Percentiles rank a stretch among this genome's conserved stretches.
These are phyloP conservation scores for Ceratocystis albifundus DNA, from an alignment of 2,329 filamentous ascomycete species.

Conservation along the genomic window DNA sequence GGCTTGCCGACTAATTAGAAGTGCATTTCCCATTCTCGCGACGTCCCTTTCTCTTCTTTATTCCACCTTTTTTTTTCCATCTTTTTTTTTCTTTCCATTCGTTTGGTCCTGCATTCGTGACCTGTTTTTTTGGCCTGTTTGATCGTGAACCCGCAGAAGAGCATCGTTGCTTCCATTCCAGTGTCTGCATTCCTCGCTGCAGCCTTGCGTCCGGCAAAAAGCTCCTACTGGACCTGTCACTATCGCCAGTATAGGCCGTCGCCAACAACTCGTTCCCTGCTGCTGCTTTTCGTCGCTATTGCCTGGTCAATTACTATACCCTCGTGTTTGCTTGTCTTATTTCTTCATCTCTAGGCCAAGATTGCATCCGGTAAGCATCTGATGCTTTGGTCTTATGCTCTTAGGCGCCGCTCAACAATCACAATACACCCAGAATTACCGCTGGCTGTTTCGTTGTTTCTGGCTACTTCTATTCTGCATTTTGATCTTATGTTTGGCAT, in stretches of 20 bases:
- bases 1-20: conserved; percentile 15
- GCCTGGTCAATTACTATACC: neutral
- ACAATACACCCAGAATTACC: neutral
- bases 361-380: neutral
- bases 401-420: neutral
- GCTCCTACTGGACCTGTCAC: neutral
- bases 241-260: neutral
- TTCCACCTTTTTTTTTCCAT: neutral
- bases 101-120: conserved; percentile 5
- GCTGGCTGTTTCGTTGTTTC: neutral
- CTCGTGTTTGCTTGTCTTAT: neutral
- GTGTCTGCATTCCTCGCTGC: neutral
- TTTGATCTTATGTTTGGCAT: neutral
- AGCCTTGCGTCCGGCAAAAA: neutral
- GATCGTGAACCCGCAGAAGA: neutral
- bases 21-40: conserved; percentile 7
- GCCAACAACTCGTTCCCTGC: neutral
- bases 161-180: conserved; percentile 2
- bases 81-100: conserved; percentile 1
- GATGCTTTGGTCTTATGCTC: neutral
- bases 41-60: conserved; percentile 10
- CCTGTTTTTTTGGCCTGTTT: neutral
- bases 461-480: neutral
- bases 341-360: neutral
- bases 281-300: neutral